Evolutionary conservation across 2,329 filamentous ascomycete species (phyloP).

Genomic region (Aureobasidium sp.): DNA sequence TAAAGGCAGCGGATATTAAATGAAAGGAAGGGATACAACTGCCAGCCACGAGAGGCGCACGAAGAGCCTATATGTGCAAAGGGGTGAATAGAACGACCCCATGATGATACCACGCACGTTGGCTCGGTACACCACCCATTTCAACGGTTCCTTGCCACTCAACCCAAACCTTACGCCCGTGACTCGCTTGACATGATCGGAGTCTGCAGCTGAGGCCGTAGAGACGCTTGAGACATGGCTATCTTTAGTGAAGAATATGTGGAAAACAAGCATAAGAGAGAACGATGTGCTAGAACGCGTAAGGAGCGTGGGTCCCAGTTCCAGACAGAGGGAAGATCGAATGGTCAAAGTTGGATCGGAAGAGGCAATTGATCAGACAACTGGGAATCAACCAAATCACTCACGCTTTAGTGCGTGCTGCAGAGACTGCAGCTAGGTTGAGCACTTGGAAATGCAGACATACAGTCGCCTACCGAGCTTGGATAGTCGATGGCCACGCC

Average conservation of each 20-base stretch:
- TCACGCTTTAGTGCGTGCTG: not conserved
- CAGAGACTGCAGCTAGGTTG: constrained; percentile 6
- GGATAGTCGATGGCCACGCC: not conserved
- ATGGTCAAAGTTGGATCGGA: not conserved
- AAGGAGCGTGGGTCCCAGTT: not conserved
- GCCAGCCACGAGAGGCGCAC: not conserved
- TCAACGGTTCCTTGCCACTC: constrained; percentile 7
- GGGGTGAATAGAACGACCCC: not conserved
- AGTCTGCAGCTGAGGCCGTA: constrained; percentile 2
- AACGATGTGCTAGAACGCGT: not conserved
- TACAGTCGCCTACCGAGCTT: not conserved
- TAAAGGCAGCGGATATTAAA: not conserved
- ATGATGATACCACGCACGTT: not conserved
- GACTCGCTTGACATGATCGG: constrained; percentile 5
- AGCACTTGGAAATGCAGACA: not conserved
- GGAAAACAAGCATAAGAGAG: constrained; percentile 1
- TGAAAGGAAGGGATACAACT: not conserved
- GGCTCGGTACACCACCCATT: constrained; percentile 5
- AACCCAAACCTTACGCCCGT: constrained; percentile 3
- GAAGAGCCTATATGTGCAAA: constrained; percentile 1
- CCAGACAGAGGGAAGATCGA: not conserved
- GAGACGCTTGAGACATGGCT: constrained; percentile 9
- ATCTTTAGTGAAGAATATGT: constrained; percentile 7
- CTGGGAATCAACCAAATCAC: not conserved
- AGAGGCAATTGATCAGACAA: not conserved